Conservation (phyloP, 345 rosid genomes). For the Clausena lansium region DNA sequence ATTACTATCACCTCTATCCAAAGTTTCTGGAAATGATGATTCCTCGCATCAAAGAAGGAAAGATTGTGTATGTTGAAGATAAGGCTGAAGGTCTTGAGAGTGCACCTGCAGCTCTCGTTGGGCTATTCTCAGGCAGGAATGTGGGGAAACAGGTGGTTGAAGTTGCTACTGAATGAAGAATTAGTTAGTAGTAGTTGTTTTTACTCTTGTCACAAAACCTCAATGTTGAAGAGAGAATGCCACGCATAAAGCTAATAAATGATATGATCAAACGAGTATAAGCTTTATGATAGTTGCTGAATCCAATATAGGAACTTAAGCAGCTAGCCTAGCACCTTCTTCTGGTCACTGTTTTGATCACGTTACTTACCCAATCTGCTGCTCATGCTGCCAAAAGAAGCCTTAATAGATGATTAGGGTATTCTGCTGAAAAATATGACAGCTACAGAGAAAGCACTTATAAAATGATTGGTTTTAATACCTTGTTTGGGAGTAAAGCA, state of each 20-base stretch:
- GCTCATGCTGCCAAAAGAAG: no score
- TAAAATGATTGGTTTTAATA: no score
- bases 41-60: not conserved
- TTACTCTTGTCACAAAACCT: not conserved
- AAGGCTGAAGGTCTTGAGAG: not conserved
- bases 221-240: not conserved
- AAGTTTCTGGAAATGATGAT: not conserved
- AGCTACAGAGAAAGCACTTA: no score
- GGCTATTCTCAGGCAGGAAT: not conserved
- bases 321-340: no score
- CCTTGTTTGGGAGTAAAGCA: no score
- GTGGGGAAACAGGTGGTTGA: conserved; percentile 7
- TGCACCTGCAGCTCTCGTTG: not conserved
- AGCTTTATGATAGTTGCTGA: not conserved
- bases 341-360: no score
- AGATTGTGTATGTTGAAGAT: not conserved
- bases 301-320: no score
- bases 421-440: no score
- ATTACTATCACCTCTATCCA: conserved; percentile 1
- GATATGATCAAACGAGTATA: not conserved
- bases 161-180: not conserved
- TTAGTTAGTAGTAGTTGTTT: not conserved
- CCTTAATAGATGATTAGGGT: no score
- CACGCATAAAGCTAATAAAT: not conserved
- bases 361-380: no score